Evolutionary conservation across 371 early-diverging fungal species (phyloP).

Genomic region (Globomyces sp.): DNA sequence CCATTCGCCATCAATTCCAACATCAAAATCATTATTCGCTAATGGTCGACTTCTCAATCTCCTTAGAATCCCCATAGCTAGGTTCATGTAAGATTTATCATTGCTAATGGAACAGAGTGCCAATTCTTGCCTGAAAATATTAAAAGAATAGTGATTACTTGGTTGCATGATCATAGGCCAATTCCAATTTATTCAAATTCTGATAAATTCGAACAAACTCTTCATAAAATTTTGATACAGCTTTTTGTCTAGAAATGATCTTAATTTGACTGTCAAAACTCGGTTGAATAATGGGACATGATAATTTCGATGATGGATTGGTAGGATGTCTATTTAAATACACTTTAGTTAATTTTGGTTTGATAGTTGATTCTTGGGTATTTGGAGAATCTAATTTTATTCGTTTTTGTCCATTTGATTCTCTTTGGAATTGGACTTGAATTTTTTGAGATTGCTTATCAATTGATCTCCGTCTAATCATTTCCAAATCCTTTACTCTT

Average conservation of each 20-base stretch:
- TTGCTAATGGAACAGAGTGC: neutral
- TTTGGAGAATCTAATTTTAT: too few species aligned
- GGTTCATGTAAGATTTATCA: constrained; percentile 7
- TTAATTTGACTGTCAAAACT: neutral
- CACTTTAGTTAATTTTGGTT: too few species aligned
- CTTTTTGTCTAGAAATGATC: constrained; percentile 29
- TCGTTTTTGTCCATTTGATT: too few species aligned
- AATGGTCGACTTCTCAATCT: constrained; percentile 31
- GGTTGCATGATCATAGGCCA: constrained; percentile 42
- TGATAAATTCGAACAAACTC: constrained; percentile 44
- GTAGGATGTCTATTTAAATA: too few species aligned
- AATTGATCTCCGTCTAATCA: too few species aligned
- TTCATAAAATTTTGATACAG: constrained; percentile 29
- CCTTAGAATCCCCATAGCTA: constrained; percentile 14
- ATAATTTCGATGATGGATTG: too few species aligned
- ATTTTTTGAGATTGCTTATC: too few species aligned
- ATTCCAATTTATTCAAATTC: constrained; percentile 15
- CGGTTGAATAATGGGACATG: neutral
- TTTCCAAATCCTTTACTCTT: too few species aligned
- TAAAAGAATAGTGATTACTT: too few species aligned
- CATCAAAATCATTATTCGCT: constrained; percentile 27
- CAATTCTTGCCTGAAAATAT: constrained; percentile 26
- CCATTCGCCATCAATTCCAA: constrained; percentile 44
- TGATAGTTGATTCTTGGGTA: too few species aligned
- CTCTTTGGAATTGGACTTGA: too few species aligned